These are phyloP conservation scores for Talaromyces borbonicus DNA, from an alignment of 495 filamentous ascomycete species.

Conservation along the genomic window DNA sequence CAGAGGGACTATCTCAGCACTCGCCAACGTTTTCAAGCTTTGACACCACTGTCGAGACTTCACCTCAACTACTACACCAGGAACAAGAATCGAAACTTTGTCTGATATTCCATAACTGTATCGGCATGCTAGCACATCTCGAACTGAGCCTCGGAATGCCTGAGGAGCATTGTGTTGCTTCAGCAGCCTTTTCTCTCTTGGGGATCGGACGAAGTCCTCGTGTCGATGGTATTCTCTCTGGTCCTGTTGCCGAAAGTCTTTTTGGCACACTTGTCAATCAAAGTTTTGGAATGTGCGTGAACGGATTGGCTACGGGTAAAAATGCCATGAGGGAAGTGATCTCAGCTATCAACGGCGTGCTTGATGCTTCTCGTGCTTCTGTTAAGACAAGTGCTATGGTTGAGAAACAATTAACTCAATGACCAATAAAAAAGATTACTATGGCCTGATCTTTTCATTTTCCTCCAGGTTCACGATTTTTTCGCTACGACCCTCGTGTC, in stretches of 20 bases:
- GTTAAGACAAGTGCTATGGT: no score
- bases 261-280: slow-evolving; percentile 3
- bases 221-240: slow-evolving; percentile 1
- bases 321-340: slow-evolving; percentile 4
- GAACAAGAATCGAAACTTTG: slow-evolving; percentile 2
- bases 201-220: background rate
- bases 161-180: slow-evolving; percentile 5
- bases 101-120: slow-evolving; percentile 4
- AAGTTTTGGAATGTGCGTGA: slow-evolving; percentile 4
- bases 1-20: background rate
- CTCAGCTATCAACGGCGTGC: slow-evolving; percentile 1
- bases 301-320: slow-evolving; percentile 4
- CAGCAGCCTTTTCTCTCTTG: background rate
- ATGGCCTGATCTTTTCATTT: no score
- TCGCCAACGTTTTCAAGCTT: slow-evolving; percentile 3
- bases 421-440: no score
- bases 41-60: background rate
- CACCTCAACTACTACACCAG: background rate
- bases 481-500: no score
- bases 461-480: no score
- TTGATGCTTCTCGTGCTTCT: background rate
- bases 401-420: no score
- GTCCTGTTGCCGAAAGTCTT: slow-evolving; percentile 1
- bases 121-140: background rate
- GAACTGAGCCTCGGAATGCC: slow-evolving; percentile 3